Base-by-base conservation (phyloP, 805 yeast genomes). In the Ogataea naganishii region DNA sequence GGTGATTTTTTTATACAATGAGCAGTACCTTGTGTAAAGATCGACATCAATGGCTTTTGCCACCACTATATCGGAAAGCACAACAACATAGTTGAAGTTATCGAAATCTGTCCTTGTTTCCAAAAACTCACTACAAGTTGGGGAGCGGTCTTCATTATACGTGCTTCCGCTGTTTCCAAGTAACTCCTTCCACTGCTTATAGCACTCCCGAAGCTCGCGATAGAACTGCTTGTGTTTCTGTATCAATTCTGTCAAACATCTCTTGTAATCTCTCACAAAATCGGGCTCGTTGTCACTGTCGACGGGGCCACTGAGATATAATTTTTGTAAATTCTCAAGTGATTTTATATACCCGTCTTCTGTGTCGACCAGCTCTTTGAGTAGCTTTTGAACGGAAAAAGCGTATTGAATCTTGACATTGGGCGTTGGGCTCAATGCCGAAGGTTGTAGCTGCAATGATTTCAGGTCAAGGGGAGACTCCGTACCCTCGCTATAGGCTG, bases 311-410 rank as follows among this genome's bases (percentile, higher is more conserved):
- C 57, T 60, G 4, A 69, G 41, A 35, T 70, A 73, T 21, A 53
- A 58, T n/a, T 55, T 59, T 6, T 56, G 50, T 13, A 73, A 47
- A 36, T 66, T 46, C 22, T 53, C 55, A 27, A 74, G 44, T 1
- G 69, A 63, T 25, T 54, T 52, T n/a, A 71, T 46, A 40, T 69
- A 74, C 1, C 50, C 51, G 16, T 53, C 58, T 40, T 74, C 81
- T 9, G 72, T 70, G 10, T 58, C 58, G 0, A 66, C 31, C 5
- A 73, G 43, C 42, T 74, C 81, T 32, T 66, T 49, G 17, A 54
- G 39, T 31, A 47, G 55, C 27, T 51, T 51, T 20, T 43, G 46
- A 27, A 56, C 34, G 3, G 46, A 34, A 32, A 47, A 51, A 3
- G n/a, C n/a, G n/a, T n/a, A n/a, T n/a, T n/a, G n/a, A n/a, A n/a